These are phyloP conservation scores for Candida sp. DNA, from an alignment of 1,139 yeast species.

Conservation along the genomic window DNA sequence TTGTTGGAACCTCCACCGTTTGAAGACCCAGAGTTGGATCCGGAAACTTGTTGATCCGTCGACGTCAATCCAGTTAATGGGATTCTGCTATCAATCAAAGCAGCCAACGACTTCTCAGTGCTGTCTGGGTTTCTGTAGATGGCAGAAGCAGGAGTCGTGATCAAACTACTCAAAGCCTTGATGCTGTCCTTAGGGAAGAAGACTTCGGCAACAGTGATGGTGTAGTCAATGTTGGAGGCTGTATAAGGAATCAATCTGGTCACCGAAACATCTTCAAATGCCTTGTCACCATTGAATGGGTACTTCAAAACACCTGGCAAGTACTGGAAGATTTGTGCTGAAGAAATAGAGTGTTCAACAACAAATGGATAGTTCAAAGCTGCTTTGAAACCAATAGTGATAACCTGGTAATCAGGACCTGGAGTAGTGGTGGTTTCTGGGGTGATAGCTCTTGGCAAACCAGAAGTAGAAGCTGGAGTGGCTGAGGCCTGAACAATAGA, in stretches of 20 bases:
- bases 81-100: constrained; percentile 64
- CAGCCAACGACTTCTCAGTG: constrained; percentile 52
- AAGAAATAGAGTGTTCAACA: constrained; percentile 64
- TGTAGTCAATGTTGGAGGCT: constrained; percentile 52
- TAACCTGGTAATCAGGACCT: constrained; percentile 53
- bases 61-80: constrained; percentile 58
- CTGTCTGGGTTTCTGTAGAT: constrained; percentile 55
- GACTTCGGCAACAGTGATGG: constrained; percentile 79
- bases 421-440: constrained; percentile 52
- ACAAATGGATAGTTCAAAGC: constrained; percentile 76
- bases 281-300: constrained; percentile 48
- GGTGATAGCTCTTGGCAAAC: constrained; percentile 72
- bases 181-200: constrained; percentile 64
- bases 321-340: constrained; percentile 78
- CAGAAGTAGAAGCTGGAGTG: constrained; percentile 46
- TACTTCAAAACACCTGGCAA: constrained; percentile 59
- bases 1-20: constrained; percentile 12
- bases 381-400: constrained; percentile 73
- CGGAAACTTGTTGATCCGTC: constrained; percentile 12
- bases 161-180: constrained; percentile 42
- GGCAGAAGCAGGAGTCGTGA: constrained; percentile 47
- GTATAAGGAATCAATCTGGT: constrained; percentile 68
- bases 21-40: constrained; percentile 5
- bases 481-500: constrained; percentile 31
- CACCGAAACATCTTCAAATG: constrained; percentile 50